These are phyloP conservation scores for Aspergillus ostianus DNA, from an alignment of 495 filamentous ascomycete genomes.

Conservation along the genomic window DNA sequence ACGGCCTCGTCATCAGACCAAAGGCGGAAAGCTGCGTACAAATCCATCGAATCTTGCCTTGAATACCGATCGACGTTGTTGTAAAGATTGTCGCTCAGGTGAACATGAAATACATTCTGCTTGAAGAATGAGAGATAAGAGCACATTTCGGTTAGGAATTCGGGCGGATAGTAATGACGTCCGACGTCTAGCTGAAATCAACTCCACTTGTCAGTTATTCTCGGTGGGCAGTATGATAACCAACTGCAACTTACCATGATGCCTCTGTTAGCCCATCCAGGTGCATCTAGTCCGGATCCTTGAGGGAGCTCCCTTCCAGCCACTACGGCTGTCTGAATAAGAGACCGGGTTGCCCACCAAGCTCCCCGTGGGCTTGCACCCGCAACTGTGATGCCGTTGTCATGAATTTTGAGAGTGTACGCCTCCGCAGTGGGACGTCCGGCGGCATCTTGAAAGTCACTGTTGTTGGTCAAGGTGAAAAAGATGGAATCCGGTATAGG, in stretches of 20 bases:
- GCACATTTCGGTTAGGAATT: slow-evolving; percentile 52
- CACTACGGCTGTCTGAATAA: slow-evolving; percentile 47
- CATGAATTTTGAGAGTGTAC: slow-evolving; percentile 41
- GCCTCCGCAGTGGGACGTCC: slow-evolving; percentile 45
- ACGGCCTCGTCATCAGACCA: slow-evolving; percentile 31
- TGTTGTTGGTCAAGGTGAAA: slow-evolving; percentile 41
- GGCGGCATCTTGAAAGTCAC: slow-evolving; percentile 39
- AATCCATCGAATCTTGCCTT: slow-evolving; percentile 34
- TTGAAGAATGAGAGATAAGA: slow-evolving; percentile 55
- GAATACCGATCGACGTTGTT: slow-evolving; percentile 39
- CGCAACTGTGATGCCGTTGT: slow-evolving; percentile 38
- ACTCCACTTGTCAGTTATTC: background rate
- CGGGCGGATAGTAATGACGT: slow-evolving; percentile 49
- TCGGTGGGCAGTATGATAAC: background rate
- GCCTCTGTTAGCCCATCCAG: slow-evolving; percentile 49
- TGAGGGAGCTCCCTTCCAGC: slow-evolving; percentile 29
- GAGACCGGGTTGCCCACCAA: slow-evolving; percentile 52
- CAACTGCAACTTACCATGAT: slow-evolving; percentile 30
- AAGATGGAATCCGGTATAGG: slow-evolving; percentile 36
- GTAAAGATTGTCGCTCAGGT: slow-evolving; percentile 51
- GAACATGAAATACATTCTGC: slow-evolving; percentile 52
- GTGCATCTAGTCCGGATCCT: slow-evolving; percentile 41
- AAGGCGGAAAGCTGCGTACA: slow-evolving; percentile 49
- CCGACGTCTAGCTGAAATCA: slow-evolving; percentile 39
- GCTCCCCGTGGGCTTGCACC: slow-evolving; percentile 51